phyloP scores from a whole-genome alignment of 2,329 filamentous ascomycete genomes.

The Elsinoe perseae region DNA sequence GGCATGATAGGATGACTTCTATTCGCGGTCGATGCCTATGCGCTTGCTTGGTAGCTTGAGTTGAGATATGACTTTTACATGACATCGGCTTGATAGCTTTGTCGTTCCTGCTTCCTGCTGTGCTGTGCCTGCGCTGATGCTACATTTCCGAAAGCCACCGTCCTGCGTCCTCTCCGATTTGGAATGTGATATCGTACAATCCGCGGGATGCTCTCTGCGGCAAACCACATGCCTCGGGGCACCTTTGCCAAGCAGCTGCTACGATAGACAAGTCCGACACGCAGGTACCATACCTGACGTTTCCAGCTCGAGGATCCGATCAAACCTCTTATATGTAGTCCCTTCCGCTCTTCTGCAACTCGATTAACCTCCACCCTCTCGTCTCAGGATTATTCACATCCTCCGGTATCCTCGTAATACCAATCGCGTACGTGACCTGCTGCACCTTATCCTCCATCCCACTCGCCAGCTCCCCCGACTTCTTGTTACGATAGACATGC shows the following conservation, averaged over 20 bases:
- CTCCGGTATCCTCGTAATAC: conserved; percentile 85
- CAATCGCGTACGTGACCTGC: conserved; percentile 95
- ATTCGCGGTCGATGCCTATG: background rate
- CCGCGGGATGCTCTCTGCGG: background rate
- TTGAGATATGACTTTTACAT: conserved; percentile 12
- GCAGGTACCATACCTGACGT: background rate
- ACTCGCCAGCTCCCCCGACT: conserved; percentile 79
- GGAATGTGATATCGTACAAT: background rate
- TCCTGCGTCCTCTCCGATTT: background rate
- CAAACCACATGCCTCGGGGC: too few relatives aligned
- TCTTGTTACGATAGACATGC: conserved; percentile 89
- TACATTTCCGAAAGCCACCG: background rate
- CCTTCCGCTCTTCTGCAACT: conserved; percentile 95
- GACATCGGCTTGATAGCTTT: background rate
- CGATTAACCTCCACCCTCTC: conserved; percentile 91
- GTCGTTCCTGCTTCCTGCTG: background rate
- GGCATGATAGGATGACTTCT: background rate
- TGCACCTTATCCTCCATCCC: conserved; percentile 99
- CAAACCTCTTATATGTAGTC: conserved; percentile 61
- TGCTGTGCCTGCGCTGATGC: background rate
- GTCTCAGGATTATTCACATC: conserved; percentile 97
- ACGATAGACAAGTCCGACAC: too few relatives aligned
- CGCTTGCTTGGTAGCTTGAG: conserved; percentile 6
- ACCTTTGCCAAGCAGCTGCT: too few relatives aligned
- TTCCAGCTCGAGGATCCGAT: too few relatives aligned